Evolutionary conservation across 768 basidiomycete species (phyloP).

Genomic region (Termitomyces sp.): DNA sequence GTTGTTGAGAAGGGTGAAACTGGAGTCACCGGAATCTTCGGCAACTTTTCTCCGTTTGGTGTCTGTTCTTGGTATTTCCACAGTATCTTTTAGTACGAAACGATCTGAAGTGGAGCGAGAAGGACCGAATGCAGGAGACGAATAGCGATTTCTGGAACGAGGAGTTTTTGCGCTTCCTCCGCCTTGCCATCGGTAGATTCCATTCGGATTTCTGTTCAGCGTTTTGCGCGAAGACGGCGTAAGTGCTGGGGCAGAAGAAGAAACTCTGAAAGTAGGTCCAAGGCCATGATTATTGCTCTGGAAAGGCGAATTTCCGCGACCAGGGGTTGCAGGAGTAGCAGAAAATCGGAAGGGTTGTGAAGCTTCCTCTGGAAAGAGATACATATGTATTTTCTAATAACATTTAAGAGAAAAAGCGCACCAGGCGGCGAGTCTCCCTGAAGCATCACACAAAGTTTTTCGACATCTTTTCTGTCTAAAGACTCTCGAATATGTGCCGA

Average conservation of each 20-base stretch:
- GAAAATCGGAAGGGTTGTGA: constrained; percentile 62
- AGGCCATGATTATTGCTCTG: constrained; percentile 13
- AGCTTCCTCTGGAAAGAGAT: constrained; percentile 22
- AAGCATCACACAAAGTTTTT: constrained; percentile 26
- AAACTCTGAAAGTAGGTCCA: constrained; percentile 15
- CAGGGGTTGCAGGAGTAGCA: constrained; percentile 34
- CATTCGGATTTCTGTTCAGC: constrained; percentile 69
- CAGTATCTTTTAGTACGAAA: constrained; percentile 29
- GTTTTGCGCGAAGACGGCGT: constrained; percentile 43
- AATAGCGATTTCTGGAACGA: constrained; percentile 55
- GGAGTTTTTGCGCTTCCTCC: constrained; percentile 59
- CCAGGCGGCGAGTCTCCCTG: constrained; percentile 44
- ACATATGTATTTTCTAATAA: constrained; percentile 2
- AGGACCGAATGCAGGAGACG: constrained; percentile 68
- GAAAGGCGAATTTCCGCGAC: constrained; percentile 29
- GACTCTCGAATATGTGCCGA: constrained; percentile 8
- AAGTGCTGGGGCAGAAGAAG: constrained; percentile 10
- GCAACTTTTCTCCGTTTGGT: constrained; percentile 59
- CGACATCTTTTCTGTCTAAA: constrained; percentile 5
- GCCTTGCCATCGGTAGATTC: constrained; percentile 69
- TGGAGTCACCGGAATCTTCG: constrained; percentile 29
- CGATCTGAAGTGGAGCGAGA: constrained; percentile 37
- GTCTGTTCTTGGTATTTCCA: constrained; percentile 37
- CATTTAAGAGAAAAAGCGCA: constrained; percentile 17
- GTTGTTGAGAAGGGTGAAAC: constrained; percentile 11